These are phyloP conservation scores for Arthroderma uncinatum DNA, from an alignment of 2,329 filamentous ascomycete genomes.

Conservation along the genomic window DNA sequence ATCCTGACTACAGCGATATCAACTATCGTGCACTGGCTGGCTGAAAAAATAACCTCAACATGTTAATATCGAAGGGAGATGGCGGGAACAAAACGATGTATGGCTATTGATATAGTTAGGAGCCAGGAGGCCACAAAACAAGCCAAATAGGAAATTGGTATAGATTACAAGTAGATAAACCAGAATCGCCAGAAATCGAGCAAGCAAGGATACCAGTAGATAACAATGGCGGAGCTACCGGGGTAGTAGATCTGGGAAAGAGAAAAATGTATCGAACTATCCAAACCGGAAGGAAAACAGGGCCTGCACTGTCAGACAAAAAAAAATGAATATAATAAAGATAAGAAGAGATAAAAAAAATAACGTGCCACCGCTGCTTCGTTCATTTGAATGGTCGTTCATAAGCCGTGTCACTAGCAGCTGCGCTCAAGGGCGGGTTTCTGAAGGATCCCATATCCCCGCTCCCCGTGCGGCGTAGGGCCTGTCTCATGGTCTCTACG, in stretches of 20 bases:
- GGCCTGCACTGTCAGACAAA: background rate
- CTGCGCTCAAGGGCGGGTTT: conserved; percentile 24
- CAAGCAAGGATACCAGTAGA: background rate
- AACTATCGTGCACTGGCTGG: conserved; percentile 1
- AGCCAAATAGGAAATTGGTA: background rate
- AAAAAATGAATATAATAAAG: background rate
- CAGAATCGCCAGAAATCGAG: background rate
- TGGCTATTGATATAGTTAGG: background rate
- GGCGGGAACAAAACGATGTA: background rate
- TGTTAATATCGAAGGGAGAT: background rate
- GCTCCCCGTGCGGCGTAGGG: conserved; percentile 72
- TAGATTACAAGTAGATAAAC: conserved; percentile 3
- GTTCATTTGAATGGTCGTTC: conserved; percentile 22
- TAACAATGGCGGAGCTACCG: background rate
- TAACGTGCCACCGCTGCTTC: background rate
- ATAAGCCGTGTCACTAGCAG: conserved; percentile 22
- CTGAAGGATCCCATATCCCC: conserved; percentile 53
- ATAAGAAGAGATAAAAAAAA: background rate
- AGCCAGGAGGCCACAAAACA: background rate
- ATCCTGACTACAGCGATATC: background rate
- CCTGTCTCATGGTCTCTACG: conserved; percentile 90
- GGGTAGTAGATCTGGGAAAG: background rate
- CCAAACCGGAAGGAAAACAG: background rate
- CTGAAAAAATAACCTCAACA: background rate
- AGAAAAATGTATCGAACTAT: background rate